A percentile compares a stretch with the other conserved stretches of the same genome.
Conservation (phyloP, 1,284 basidiomycete genomes). For the Earliella scabrosa region DNA sequence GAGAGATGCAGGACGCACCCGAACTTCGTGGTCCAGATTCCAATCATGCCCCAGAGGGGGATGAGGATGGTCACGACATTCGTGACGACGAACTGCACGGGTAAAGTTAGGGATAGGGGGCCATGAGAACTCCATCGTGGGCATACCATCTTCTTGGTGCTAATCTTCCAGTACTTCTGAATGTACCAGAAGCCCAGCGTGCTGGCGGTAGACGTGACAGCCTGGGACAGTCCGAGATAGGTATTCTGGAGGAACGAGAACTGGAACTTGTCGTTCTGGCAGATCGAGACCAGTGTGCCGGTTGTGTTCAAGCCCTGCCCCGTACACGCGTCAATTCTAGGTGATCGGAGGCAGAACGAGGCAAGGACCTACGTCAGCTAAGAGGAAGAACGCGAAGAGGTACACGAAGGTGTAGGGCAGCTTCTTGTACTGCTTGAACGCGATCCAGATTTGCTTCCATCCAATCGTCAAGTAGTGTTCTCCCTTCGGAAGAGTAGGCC, state of each 20-base stretch:
- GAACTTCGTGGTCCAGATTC: conserved; percentile 77
- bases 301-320: conserved; percentile 77
- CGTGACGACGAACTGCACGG: conserved; percentile 70
- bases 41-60: conserved; percentile 87
- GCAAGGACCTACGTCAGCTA: conserved; percentile 62
- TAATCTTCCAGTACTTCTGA: conserved; percentile 76
- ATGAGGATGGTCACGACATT: conserved; percentile 79
- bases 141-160: conserved; percentile 76
- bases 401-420: conserved; percentile 80
- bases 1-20: conserved; percentile 48
- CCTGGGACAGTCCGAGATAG: conserved; percentile 76
- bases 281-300: conserved; percentile 74
- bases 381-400: conserved; percentile 75
- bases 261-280: conserved; percentile 77
- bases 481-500: conserved; percentile 73
- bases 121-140: neutral
- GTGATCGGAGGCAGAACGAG: neutral
- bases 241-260: conserved; percentile 80
- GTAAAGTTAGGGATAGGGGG: no score
- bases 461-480: conserved; percentile 76
- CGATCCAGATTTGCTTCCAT: conserved; percentile 84
- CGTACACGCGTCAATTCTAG: neutral
- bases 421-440: conserved; percentile 70
- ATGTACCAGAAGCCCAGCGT: conserved; percentile 83
- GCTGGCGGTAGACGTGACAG: conserved; percentile 68